Evolutionary conservation across 306 rosid genomes (phyloP), one percentile per base, ranked within the genome.

Genomic region (Ziziphus jujuba): DNA sequence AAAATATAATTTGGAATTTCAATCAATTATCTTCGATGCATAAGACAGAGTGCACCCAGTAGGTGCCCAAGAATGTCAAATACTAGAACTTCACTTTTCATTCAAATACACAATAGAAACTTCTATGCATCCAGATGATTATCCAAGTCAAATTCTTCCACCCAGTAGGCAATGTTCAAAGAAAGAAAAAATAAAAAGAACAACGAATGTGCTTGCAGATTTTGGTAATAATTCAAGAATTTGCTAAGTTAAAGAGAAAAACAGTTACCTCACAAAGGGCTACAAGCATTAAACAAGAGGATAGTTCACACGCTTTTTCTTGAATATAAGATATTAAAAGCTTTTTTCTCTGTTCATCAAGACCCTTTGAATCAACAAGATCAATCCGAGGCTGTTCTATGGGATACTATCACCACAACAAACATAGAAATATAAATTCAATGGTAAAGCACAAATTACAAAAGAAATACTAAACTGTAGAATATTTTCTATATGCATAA

Each of bases 211-310:
- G n/a, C n/a, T n/a, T n/a, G n/a, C n/a, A n/a, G n/a, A n/a, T n/a
- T n/a, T n/a, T n/a, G n/a, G n/a, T n/a, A n/a, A n/a, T n/a, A n/a
- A n/a, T n/a, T n/a, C n/a, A n/a, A n/a, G n/a, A n/a, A n/a, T n/a
- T n/a, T n/a, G n/a, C n/a, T n/a, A n/a, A n/a, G n/a, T n/a, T n/a
- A n/a, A n/a, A n/a, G n/a, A n/a, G n/a, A 7, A 49, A 20, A 76
- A 23, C 11, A 44, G 19, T 80, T 81, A 91, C 97, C 97, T 91
- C 97, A 61, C 86, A 87, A 15, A 91, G 79, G 70, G 86, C 82
- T 50, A 91, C 87, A 72, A 91, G 92, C 92, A 91, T 91, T 44
- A 73, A 84, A 63, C 80, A 81, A 65, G 84, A 83, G 11, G 82
- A 79, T 63, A 91, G 87, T 71, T 84, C 85, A 2, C 24, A 1